Conservation (phyloP, 768 basidiomycete genomes). For the Podaxis sp. region DNA sequence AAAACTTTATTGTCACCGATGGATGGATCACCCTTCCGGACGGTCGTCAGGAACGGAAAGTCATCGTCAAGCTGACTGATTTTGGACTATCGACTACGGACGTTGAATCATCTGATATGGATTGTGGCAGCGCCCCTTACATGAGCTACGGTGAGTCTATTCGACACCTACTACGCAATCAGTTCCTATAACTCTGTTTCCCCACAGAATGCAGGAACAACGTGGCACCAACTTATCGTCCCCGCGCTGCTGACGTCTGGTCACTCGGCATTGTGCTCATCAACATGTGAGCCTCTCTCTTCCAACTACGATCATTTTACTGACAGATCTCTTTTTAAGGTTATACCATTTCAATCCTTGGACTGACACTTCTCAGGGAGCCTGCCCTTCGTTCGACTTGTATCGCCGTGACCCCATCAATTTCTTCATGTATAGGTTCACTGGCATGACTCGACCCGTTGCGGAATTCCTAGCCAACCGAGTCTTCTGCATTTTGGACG, state of each 20-base stretch:
- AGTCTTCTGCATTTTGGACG: slow-evolving; percentile 79
- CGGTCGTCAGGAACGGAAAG: slow-evolving; percentile 73
- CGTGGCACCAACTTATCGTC: slow-evolving; percentile 89
- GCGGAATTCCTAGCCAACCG: slow-evolving; percentile 83
- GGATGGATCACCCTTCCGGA: slow-evolving; percentile 55
- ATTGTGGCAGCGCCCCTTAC: slow-evolving; percentile 97
- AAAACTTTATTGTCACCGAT: slow-evolving; percentile 96
- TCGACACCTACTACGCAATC: neutral
- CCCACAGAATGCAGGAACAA: slow-evolving; percentile 94
- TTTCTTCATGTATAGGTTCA: slow-evolving; percentile 89
- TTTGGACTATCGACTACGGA: slow-evolving; percentile 95
- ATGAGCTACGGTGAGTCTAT: slow-evolving; percentile 87
- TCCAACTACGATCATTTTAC: slow-evolving; percentile 8
- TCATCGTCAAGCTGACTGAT: slow-evolving; percentile 94
- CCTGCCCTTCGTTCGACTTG: slow-evolving; percentile 76
- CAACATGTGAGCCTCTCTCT: slow-evolving; percentile 71
- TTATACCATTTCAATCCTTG: slow-evolving; percentile 98
- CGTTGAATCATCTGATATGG: slow-evolving; percentile 88
- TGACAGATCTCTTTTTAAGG: slow-evolving; percentile 39
- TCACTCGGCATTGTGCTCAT: slow-evolving; percentile 98
- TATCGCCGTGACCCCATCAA: slow-evolving; percentile 76
- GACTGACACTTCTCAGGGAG: slow-evolving; percentile 87
- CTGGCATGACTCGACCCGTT: slow-evolving; percentile 83
- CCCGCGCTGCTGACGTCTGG: slow-evolving; percentile 97
- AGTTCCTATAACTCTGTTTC: slow-evolving; percentile 16